Conservation (phyloP, 2,329 filamentous ascomycete genomes). For the Diaporthe aspalathi region DNA sequence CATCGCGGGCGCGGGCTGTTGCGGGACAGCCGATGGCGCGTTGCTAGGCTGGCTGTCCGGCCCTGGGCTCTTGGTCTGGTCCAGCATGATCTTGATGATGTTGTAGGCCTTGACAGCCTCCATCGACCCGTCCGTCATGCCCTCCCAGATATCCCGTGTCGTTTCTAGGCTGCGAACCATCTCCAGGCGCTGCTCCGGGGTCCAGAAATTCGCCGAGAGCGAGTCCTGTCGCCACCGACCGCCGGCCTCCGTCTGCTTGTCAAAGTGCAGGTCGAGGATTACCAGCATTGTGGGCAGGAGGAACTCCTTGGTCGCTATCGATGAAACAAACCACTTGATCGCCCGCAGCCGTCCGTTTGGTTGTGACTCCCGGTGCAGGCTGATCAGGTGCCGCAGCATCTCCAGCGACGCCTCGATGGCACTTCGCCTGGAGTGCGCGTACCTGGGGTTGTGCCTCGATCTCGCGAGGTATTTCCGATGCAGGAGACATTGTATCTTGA, state of each 20-base stretch:
- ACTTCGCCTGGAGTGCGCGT: conserved; percentile 83
- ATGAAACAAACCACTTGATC: conserved; percentile 82
- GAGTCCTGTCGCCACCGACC: conserved; percentile 51
- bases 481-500: conserved; percentile 89
- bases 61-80: conserved; percentile 73
- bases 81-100: conserved; percentile 85
- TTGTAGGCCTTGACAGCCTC: conserved; percentile 90
- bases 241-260: conserved; percentile 62
- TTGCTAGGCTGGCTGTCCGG: conserved; percentile 29
- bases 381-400: conserved; percentile 80
- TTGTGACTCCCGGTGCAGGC: conserved; percentile 79
- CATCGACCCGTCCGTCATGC: conserved; percentile 80
- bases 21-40: conserved; percentile 33
- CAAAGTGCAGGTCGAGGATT: conserved; percentile 83
- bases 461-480: conserved; percentile 88
- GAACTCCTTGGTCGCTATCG: conserved; percentile 86
- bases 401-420: conserved; percentile 90
- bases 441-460: conserved; percentile 82
- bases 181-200: conserved; percentile 70
- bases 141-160: conserved; percentile 83
- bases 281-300: conserved; percentile 87
- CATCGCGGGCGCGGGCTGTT: conserved; percentile 38
- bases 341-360: conserved; percentile 77
- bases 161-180: conserved; percentile 82
- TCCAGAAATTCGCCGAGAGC: conserved; percentile 66